A percentile compares a stretch with the other conserved stretches of the same genome.
These are phyloP conservation scores for Nannochloropsis granulata DNA, from an alignment of 108 stramenopile species.

Conservation along the genomic window DNA sequence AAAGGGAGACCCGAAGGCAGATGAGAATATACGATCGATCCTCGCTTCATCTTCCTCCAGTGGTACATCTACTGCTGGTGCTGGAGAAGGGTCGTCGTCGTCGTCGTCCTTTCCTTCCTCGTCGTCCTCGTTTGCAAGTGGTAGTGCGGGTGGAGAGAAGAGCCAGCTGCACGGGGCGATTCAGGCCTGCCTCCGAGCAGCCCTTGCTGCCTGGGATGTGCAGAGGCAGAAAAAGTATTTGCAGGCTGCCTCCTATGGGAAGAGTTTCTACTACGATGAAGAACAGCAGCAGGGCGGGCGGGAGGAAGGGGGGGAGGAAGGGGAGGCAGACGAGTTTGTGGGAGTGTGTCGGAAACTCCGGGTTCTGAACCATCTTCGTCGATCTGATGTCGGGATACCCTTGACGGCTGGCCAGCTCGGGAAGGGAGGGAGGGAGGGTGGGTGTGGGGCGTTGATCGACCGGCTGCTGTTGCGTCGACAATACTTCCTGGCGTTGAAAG, in stretches of 20 bases:
- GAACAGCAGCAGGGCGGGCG: neutral
- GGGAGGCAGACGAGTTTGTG: slow-evolving; percentile 29
- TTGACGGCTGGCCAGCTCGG: slow-evolving; percentile 57
- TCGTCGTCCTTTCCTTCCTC: neutral
- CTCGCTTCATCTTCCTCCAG: neutral
- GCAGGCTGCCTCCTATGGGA: slow-evolving; percentile 76
- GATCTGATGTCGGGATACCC: slow-evolving; percentile 56
- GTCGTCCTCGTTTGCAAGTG: neutral
- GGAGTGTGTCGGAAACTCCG: slow-evolving; percentile 57
- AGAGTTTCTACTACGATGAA: slow-evolving; percentile 48
- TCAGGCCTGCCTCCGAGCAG: slow-evolving; percentile 63
- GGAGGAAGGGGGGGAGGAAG: slow-evolving; percentile 41
- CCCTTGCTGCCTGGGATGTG: slow-evolving; percentile 67
- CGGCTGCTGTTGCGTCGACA: slow-evolving; percentile 25
- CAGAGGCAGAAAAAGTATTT: slow-evolving; percentile 66
- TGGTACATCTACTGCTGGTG: neutral
- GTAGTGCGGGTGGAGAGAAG: neutral
- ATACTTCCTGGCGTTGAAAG: slow-evolving; percentile 32
- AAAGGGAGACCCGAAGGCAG: slow-evolving; percentile 55
- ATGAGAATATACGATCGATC: slow-evolving; percentile 36
- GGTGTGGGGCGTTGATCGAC: slow-evolving; percentile 27
- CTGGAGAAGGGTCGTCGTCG: neutral
- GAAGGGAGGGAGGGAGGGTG: slow-evolving; percentile 16
- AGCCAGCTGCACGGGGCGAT: slow-evolving; percentile 45
- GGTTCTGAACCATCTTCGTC: slow-evolving; percentile 61